Percentiles rank a stretch among this genome's conserved stretches.
Evolutionary conservation across 179 eudicot genomes (phyloP).

Genomic region (Heliamphora pulchella): DNA sequence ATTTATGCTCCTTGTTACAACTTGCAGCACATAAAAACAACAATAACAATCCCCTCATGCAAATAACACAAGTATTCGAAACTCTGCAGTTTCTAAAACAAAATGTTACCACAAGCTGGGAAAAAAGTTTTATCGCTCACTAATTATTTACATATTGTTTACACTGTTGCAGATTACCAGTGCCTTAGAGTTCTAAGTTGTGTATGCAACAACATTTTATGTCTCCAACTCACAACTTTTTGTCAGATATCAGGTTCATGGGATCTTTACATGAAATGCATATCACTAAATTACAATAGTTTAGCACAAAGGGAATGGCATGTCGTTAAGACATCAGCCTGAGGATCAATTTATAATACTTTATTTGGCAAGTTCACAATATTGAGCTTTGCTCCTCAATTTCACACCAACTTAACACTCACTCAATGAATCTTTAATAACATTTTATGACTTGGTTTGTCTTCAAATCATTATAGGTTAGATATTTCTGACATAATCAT

Average conservation of each 20-base stretch:
- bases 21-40: background rate
- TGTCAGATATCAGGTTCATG: background rate
- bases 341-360: background rate
- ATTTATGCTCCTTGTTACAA: background rate
- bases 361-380: background rate
- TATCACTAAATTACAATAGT: background rate
- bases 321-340: background rate
- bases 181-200: background rate
- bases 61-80: background rate
- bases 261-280: background rate
- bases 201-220: background rate
- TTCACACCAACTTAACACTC: too few species aligned
- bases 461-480: background rate
- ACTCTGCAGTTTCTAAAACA: background rate
- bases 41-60: background rate
- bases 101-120: background rate
- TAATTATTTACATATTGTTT: background rate
- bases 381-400: background rate
- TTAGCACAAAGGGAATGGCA: background rate
- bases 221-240: background rate
- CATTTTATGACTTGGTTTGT: background rate
- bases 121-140: background rate
- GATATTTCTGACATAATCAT: background rate
- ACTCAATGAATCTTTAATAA: background rate
- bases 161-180: background rate